These are phyloP conservation scores for Solanum stenotomum DNA, from an alignment of 257 asterid genomes.

Conservation along the genomic window DNA sequence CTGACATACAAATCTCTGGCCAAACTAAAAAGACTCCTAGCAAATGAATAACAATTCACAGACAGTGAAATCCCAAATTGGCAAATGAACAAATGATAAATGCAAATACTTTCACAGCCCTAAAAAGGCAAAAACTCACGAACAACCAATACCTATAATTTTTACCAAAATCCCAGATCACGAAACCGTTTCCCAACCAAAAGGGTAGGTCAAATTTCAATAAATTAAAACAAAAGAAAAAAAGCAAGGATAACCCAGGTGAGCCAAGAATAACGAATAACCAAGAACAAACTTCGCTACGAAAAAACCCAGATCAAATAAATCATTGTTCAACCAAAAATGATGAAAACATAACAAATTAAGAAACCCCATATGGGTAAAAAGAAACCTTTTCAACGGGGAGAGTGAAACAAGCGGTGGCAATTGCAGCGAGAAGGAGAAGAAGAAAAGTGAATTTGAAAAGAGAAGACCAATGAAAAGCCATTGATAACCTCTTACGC, in stretches of 20 bases:
- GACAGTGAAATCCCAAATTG: neutral
- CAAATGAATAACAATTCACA: neutral
- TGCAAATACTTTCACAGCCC: neutral
- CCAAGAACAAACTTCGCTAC: neutral
- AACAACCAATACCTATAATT: neutral
- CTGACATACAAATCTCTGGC: neutral
- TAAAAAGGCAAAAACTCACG: neutral
- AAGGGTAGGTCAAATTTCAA: neutral
- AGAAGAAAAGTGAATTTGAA: conserved; percentile 46
- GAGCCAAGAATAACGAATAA: neutral
- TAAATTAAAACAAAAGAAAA: neutral
- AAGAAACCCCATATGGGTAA: neutral
- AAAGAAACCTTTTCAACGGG: conserved; percentile 74
- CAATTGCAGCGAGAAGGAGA: conserved; percentile 52
- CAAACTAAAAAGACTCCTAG: neutral
- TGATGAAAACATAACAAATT: neutral
- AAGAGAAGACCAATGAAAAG: conserved; percentile 58
- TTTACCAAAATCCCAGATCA: neutral
- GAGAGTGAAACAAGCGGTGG: conserved; percentile 74
- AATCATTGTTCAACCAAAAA: neutral
- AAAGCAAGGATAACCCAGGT: neutral
- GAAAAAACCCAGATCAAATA: neutral
- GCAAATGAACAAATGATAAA: neutral
- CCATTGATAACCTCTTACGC: conserved; percentile 73
- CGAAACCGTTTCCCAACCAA: neutral